Conservation (phyloP, 768 basidiomycete genomes). For the Lentinula sp. region DNA sequence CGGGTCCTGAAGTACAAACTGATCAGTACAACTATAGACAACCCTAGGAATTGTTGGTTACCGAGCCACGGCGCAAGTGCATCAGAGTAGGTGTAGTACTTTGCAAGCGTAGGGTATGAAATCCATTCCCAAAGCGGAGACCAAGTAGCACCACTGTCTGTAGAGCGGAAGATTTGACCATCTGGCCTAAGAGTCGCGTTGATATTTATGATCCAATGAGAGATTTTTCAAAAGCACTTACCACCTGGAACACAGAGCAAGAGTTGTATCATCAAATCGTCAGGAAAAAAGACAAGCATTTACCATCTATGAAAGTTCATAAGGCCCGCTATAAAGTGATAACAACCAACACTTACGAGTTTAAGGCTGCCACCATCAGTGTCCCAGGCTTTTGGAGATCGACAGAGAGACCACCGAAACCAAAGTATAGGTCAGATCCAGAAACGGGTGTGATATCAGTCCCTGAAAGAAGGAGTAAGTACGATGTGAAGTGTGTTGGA, state of each 20-base stretch:
- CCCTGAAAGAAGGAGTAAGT: constrained; percentile 23
- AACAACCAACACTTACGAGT: constrained; percentile 25
- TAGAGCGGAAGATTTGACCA: constrained; percentile 59
- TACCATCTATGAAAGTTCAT: background rate
- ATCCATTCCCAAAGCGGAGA: constrained; percentile 48
- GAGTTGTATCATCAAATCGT: rapidly evolving
- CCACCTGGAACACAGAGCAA: background rate
- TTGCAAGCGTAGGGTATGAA: background rate
- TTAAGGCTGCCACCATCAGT: constrained; percentile 63
- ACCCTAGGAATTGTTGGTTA: background rate
- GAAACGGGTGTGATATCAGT: constrained; percentile 59
- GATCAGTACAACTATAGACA: background rate
- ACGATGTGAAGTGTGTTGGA: background rate
- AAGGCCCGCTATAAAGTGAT: background rate
- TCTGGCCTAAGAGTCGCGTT: constrained; percentile 34
- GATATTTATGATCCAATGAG: background rate
- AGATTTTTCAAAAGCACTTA: background rate
- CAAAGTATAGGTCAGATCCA: constrained; percentile 53
- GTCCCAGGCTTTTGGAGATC: constrained; percentile 58
- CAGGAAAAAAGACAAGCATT: background rate
- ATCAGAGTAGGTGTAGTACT: constrained; percentile 45
- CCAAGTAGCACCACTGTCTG: constrained; percentile 55
- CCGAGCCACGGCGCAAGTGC: constrained; percentile 57
- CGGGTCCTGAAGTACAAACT: constrained; percentile 15
- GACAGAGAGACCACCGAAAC: constrained; percentile 57